Base-by-base conservation (phyloP, 2,329 filamentous ascomycete genomes). In the Fusarium pseudoanthophilum region DNA sequence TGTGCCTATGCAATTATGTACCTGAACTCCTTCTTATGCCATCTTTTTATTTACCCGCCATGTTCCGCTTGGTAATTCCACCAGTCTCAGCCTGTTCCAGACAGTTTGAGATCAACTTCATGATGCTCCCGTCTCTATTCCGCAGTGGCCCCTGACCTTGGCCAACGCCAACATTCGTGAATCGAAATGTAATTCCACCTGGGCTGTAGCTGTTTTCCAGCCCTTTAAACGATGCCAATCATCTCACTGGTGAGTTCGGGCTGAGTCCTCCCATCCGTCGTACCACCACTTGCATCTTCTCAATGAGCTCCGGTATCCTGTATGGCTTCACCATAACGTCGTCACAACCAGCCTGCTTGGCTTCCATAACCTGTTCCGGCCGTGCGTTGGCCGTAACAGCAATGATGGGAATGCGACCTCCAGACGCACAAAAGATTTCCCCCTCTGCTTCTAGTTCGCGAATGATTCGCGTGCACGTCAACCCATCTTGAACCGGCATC, bases 311-410 rank as follows among this genome's bases (percentile, higher is more conserved):
- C 10, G 86, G 85, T 76, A 91, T 91, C 39, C 88, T 85, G 77
- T 92, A 93, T 14, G 92, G 92, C 81, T 94, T 94, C n/a, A 91
- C 88, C 24, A 94, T 86, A 26, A 93, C 89, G 77, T 90, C 90
- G 75, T 92, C 89, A 72, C 87, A 88, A 14, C 87, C 87, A 5
- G 86, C 87, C 42, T 83, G 82, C 63, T 83, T 85, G 4, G 87
- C 87, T 71, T 86, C 84, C 55, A 83, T 77, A 60, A 88, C 83
- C 80, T 93, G 91, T 79, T 91, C 90, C 36, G 85, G 85, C 42
- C 91, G 83, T 21, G 91, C 91, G 78, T 93, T 93, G 37, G 91
- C 92, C 52, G 90, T 92, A 30, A 91, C 89, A 14, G 89, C 90
- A 71, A 92, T 90, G 75, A 92, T 90, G 11, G 90, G 90, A 24